phyloP scores from a whole-genome alignment of 139 green algal species.

The Coccomyxa sp. region DNA sequence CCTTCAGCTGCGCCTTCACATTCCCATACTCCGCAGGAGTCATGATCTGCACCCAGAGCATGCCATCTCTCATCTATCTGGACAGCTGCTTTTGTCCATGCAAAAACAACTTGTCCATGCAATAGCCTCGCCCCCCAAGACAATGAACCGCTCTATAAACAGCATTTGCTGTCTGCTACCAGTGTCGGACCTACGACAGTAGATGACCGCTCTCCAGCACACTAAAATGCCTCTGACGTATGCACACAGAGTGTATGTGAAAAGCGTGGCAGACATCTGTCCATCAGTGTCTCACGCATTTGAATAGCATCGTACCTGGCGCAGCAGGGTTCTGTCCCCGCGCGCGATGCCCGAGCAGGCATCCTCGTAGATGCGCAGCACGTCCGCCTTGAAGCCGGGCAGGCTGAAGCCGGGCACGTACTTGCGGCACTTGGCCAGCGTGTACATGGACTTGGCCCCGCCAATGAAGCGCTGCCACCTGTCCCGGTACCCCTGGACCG shows the following conservation, averaged over 20 bases:
- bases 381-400: constrained; percentile 30
- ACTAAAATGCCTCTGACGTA: too few species aligned
- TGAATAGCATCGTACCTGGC: constrained; percentile 17
- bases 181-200: too few species aligned
- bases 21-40: constrained; percentile 34
- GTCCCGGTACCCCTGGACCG: constrained; percentile 26
- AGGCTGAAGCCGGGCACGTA: constrained; percentile 19
- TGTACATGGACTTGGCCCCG: constrained; percentile 40
- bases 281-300: neutral
- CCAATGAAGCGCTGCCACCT: constrained; percentile 27
- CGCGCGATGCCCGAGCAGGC: constrained; percentile 23
- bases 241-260: too few species aligned
- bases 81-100: neutral
- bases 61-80: neutral
- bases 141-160: too few species aligned
- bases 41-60: constrained; percentile 15
- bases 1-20: constrained; percentile 47
- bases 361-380: constrained; percentile 25
- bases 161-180: too few species aligned
- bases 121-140: too few species aligned
- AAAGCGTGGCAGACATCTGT: neutral
- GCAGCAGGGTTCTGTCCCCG: constrained; percentile 30
- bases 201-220: too few species aligned
- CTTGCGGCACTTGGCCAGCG: constrained; percentile 23
- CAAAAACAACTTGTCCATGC: too few species aligned